Evolutionary conservation across 495 filamentous ascomycete genomes (phyloP).

Genomic region (Aspergillus sclerotioniger): DNA sequence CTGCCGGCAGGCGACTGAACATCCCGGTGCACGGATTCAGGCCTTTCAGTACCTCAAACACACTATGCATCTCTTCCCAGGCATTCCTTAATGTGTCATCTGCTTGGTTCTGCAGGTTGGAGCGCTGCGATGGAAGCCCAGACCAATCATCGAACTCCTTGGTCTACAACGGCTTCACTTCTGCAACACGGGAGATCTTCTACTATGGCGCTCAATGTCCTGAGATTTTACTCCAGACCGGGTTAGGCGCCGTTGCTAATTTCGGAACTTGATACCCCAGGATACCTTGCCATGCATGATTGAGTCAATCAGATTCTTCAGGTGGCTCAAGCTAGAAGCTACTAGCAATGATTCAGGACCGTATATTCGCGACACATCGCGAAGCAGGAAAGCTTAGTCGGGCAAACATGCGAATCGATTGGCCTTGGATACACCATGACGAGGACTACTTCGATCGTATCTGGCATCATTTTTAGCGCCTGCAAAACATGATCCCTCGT

Average conservation of each 20-base stretch:
- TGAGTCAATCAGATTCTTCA: constrained; percentile 7
- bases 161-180: constrained; percentile 1
- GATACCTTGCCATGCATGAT: constrained; percentile 9
- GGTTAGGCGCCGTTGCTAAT: constrained; percentile 24
- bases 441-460: constrained; percentile 7
- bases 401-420: constrained; percentile 16
- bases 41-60: not conserved
- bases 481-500: constrained; percentile 11
- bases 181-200: constrained; percentile 9
- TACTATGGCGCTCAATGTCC: not conserved
- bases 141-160: constrained; percentile 5
- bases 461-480: constrained; percentile 15
- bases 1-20: constrained; percentile 1
- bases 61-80: not conserved
- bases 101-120: not conserved
- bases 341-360: not conserved
- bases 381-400: constrained; percentile 9
- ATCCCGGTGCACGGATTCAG: not conserved
- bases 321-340: constrained; percentile 3
- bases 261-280: constrained; percentile 8
- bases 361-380: not conserved
- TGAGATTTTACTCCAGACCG: constrained; percentile 2
- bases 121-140: not conserved
- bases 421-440: constrained; percentile 13
- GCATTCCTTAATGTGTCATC: not conserved